Base-by-base conservation (phyloP, 1,284 basidiomycete species). In the Puccinia novopanici region DNA sequence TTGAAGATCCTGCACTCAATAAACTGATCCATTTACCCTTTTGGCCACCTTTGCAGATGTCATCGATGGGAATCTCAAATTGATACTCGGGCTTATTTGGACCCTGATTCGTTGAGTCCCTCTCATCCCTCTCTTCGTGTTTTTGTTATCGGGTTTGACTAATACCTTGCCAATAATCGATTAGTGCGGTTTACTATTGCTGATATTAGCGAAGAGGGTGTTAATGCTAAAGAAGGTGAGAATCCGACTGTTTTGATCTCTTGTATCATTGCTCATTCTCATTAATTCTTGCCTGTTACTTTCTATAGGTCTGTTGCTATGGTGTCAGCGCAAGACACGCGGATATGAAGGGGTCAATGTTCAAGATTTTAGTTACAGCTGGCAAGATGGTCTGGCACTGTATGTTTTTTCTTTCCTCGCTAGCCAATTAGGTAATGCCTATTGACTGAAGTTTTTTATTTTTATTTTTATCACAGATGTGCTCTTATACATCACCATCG, bases 21-120 rank as follows among this genome's bases (percentile, higher is more conserved):
- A 8, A 34, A 37, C 61, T 15, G 5, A 40, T 40, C 37, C 37
- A 22, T 19, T 9, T 63, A 2, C 19, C 37, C 34, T 37, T n/a
- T 22, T 40, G 1, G 17, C 61, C 0, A 63, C 34, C 0, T 70
- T 4, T 70, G 10, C 65, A 94, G 95, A 99, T 86, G 98, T 98
- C 85, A 95, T 98, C 81, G 96, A 99, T 85, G 95, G 95, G 40
- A 98, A 98, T 86, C 87, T 96, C 82, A 99, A 99, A 86, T 92
- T 99, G 80, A 98, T 97, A 75, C 89, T 99, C 22, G 96, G 96
- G 50, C 95, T 98, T 93, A 98, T 99, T 84, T 99, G 96, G 96
- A 97, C 94, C 0, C 89, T 99, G 55, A 96, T 99, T 85, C 89
- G 77, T 79, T 85, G 6, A 82, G 84, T 63, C 37, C 30, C 3